These are phyloP conservation scores for Ophioceras dolichostomum DNA, from an alignment of 2,329 filamentous ascomycete genomes.

Conservation along the genomic window DNA sequence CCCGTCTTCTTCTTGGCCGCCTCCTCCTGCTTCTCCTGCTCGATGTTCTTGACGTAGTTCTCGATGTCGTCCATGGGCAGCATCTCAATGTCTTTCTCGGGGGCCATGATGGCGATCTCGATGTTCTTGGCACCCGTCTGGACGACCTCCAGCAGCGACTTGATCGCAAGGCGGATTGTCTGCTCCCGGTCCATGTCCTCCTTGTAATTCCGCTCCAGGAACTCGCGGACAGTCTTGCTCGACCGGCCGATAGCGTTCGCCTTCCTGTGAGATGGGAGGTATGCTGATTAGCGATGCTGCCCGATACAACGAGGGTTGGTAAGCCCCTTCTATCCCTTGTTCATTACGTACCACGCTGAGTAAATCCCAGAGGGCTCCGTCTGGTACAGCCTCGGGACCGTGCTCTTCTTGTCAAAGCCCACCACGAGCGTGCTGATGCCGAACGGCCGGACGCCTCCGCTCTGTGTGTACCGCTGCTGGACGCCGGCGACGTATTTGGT, in stretches of 20 bases:
- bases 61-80: constrained; percentile 93
- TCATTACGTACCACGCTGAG: constrained; percentile 71
- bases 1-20: constrained; percentile 93
- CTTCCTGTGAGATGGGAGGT: constrained; percentile 62
- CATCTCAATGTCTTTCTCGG: constrained; percentile 84
- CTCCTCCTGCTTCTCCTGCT: constrained; percentile 98
- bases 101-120: constrained; percentile 96
- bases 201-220: constrained; percentile 98
- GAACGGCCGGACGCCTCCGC: constrained; percentile 95
- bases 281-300: constrained; percentile 1
- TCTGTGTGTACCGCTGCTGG: constrained; percentile 98
- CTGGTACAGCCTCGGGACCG: constrained; percentile 84
- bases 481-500: constrained; percentile 97
- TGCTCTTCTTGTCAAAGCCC: constrained; percentile 92
- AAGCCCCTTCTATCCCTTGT: constrained; percentile 6
- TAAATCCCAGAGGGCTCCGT: constrained; percentile 99
- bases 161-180: constrained; percentile 94
- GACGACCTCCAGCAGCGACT: constrained; percentile 94
- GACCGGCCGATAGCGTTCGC: constrained; percentile 97
- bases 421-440: constrained; percentile 97
- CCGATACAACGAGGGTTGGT: background rate
- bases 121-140: constrained; percentile 99
- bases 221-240: constrained; percentile 97
- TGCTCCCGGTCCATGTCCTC: constrained; percentile 93
- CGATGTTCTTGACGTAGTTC: constrained; percentile 95